Evolutionary conservation across 306 rosid genomes (phyloP).

Genomic region (Herpetospermum pedunculosum): DNA sequence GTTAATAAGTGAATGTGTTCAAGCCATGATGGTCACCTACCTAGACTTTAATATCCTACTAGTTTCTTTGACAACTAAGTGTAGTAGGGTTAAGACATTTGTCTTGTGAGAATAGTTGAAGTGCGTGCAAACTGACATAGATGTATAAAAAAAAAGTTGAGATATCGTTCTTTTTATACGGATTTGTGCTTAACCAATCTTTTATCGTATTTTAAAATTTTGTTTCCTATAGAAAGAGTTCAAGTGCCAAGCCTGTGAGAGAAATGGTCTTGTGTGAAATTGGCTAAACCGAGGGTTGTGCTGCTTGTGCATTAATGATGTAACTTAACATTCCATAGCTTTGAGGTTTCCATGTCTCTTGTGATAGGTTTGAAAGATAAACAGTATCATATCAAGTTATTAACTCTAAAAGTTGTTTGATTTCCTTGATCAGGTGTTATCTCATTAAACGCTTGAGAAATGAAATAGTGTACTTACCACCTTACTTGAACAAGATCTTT

Average conservation of each 20-base stretch:
- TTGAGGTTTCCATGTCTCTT: not conserved
- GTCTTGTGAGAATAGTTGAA: no score
- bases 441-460: not conserved
- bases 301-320: not conserved
- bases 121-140: no score
- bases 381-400: not conserved
- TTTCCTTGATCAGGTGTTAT: not conserved
- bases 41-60: no score
- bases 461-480: not conserved
- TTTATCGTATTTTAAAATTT: no score
- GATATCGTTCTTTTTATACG: not conserved
- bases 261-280: not conserved
- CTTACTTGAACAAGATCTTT: no score
- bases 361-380: not conserved
- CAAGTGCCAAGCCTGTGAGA: not conserved
- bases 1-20: no score
- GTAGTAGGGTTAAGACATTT: no score
- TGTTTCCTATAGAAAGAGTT: not conserved
- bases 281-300: not conserved
- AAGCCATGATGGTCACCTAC: no score
- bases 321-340: not conserved
- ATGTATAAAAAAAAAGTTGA: no score
- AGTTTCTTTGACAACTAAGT: no score
- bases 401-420: not conserved
- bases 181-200: not conserved